Base-by-base conservation (phyloP, 208 protist species). In the Trypanosoma platydactyli region DNA sequence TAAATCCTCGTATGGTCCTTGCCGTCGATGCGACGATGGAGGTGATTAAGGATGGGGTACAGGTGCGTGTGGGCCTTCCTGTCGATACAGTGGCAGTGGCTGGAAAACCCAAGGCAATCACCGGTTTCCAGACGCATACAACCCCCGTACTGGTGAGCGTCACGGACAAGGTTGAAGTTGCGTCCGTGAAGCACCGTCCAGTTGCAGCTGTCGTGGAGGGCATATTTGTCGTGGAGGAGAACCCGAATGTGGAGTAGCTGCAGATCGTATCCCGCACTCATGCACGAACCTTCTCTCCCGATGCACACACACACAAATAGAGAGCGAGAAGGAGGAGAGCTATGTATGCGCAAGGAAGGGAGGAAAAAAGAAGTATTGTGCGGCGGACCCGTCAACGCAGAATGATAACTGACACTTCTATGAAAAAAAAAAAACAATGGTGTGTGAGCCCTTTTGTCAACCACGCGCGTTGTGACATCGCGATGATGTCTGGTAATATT, bases 81-180 rank as follows among this genome's bases (percentile, higher is more conserved):
- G 95, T 98, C 1, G 98, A 99, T 76, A 97, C 94, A 1, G 98
- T 99, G 2, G 98, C 98, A 2, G 87, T 98, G 52, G 97, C 98
- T 4, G 98, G 98, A 42, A 97, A 97, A 71, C 98, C 98, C 5
- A 99, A 99, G 81, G 79, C 95, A 0, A 99, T 99, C 86, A 99
- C 99, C 12, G 98, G 98, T 49, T 99, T 99, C 78, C 98, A 99
- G 76, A 99, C 98, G n/a, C 97, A 99, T 67, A 98, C 79, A 4
- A 99, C 99, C 1, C 99, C 99, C 27, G 97, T 99, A 5, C 83
- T 99, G n/a, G 68, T 99, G 6, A 92, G 80, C 30, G 84, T 86
- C 1, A 94, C 89, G 1, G 98, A 99, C 64, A 90, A 98, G 65
- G 98, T 98, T 18, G 98, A 99, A 77, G 80, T 99, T 9, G 98